Evolutionary conservation across 768 basidiomycete species (phyloP), one percentile per base, ranked within the genome.

Genomic region (Megacollybia marginata): DNA sequence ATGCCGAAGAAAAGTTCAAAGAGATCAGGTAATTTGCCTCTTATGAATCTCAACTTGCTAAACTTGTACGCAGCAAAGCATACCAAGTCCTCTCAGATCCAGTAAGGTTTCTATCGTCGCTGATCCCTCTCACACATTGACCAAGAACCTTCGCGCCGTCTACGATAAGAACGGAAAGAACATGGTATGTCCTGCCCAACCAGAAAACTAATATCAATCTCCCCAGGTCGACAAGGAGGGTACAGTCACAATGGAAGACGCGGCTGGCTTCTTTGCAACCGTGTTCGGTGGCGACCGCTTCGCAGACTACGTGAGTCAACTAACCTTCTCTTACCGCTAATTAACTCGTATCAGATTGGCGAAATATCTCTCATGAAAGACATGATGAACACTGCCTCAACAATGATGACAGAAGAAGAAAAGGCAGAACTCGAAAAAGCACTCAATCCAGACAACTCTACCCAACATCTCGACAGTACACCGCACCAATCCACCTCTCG

Each of bases 241-340:
- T n/a, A 79, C 74, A 13, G 62, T 78, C 42, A 82, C 75, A 36
- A 87, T 94, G 78, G 88, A 92, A 43, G 94, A 99, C 60, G 92
- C 96, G 3, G 85, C 89, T 34, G 87, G 88, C 51, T 89, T 99
- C 74, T 99, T 99, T 61, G 87, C 90, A 16, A 86, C 88, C 59
- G 89, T 98, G 13, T 99, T 99, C 62, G 93, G 93, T 47, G 95
- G 96, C 19, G 94, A 95, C 59, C 78, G 88, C 20, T 96, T 96
- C 64, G 68, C 73, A 51, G 91, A 93, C 63, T 92, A 91, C 61
- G 91, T 94, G 65, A 65, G 91, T 74, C 23, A 46, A 34, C 12
- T 28, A 9, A 44, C 43, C 35, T 42, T n/a, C 10, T 48, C 6
- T 34, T 49, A 31, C 13, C 33, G 6, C 44, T 15, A 31, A 44